Conservation (phyloP, 306 rosid genomes). For the Quercus parvula region DNA sequence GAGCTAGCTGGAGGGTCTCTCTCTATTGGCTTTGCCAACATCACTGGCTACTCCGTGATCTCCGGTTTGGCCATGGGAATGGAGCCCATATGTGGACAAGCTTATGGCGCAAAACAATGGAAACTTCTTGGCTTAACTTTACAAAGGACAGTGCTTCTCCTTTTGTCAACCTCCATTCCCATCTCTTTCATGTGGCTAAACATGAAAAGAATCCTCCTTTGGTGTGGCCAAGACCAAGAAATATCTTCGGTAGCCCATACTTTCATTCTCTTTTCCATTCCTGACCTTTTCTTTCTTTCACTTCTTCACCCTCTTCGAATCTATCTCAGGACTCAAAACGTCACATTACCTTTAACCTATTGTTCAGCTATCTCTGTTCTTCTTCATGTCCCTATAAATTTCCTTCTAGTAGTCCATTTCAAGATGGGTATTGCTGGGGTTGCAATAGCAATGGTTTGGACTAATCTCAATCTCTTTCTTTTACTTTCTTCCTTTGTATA, state of each 20-base stretch:
- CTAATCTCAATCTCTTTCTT: slow-evolving; percentile 64
- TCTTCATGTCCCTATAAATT: slow-evolving; percentile 81
- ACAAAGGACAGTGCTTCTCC: slow-evolving; percentile 78
- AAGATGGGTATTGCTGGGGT: slow-evolving; percentile 84
- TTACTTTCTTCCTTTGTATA: slow-evolving; percentile 54
- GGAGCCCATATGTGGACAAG: slow-evolving; percentile 98
- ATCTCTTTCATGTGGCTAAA: slow-evolving; percentile 78
- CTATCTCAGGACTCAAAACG: slow-evolving; percentile 72
- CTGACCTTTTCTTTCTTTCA: slow-evolving; percentile 81
- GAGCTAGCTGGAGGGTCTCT: slow-evolving; percentile 96
- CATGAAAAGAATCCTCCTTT: slow-evolving; percentile 65
- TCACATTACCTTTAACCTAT: slow-evolving; percentile 70
- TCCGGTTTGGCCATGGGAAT: slow-evolving; percentile 98
- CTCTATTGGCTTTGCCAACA: slow-evolving; percentile 90
- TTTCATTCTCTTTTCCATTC: slow-evolving; percentile 74
- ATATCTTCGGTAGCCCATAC: slow-evolving; percentile 78
- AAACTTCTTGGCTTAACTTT: slow-evolving; percentile 77
- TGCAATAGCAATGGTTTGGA: slow-evolving; percentile 77
- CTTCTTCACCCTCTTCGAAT: slow-evolving; percentile 88
- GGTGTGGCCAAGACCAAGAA: slow-evolving; percentile 77
- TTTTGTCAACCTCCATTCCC: slow-evolving; percentile 72
- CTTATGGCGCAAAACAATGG: slow-evolving; percentile 79
- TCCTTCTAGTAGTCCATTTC: slow-evolving; percentile 59
- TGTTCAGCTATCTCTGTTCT: slow-evolving; percentile 78
- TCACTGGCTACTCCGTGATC: slow-evolving; percentile 94